Percentiles rank a stretch among this genome's conserved stretches.
phyloP scores from a whole-genome alignment of 345 rosid species.

The Atalantia buxifolia region DNA sequence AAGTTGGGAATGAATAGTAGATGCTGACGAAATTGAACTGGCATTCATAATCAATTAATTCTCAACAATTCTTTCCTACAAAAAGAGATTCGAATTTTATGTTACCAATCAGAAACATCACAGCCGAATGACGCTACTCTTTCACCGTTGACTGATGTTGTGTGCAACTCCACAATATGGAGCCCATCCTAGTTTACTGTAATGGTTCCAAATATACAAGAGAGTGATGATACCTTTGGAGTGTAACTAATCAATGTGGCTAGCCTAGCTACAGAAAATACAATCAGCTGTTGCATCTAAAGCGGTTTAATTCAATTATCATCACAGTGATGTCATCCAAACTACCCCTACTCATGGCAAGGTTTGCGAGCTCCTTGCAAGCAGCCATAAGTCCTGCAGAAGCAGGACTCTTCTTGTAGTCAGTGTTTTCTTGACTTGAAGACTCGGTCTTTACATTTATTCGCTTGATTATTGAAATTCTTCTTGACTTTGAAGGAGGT shows the following conservation, averaged over 20 bases:
- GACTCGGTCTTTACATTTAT: constrained; percentile 33
- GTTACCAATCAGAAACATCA: neutral
- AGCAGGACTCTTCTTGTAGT: constrained; percentile 24
- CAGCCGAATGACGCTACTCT: neutral
- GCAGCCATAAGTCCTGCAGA: constrained; percentile 44
- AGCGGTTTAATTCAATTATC: constrained; percentile 57
- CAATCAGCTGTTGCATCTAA: constrained; percentile 31
- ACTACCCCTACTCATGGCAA: constrained; percentile 64
- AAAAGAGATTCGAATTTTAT: neutral
- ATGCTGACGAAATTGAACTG: neutral
- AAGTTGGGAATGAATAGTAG: neutral
- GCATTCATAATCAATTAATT: neutral
- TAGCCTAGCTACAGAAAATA: neutral
- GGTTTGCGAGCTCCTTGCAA: constrained; percentile 63
- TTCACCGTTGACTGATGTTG: neutral
- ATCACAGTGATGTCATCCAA: constrained; percentile 76
- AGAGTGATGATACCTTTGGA: neutral
- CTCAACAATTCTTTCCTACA: neutral
- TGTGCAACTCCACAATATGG: neutral
- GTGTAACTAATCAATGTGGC: neutral
- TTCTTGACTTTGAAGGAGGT: constrained; percentile 54
- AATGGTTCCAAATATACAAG: neutral
- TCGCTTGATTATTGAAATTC: constrained; percentile 44
- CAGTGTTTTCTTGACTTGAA: constrained; percentile 36
- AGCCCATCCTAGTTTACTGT: neutral